Evolutionary conservation across 1,284 basidiomycete species (phyloP), one percentile per base, ranked within the genome.

Genomic region (Malassezia arunalokei): DNA sequence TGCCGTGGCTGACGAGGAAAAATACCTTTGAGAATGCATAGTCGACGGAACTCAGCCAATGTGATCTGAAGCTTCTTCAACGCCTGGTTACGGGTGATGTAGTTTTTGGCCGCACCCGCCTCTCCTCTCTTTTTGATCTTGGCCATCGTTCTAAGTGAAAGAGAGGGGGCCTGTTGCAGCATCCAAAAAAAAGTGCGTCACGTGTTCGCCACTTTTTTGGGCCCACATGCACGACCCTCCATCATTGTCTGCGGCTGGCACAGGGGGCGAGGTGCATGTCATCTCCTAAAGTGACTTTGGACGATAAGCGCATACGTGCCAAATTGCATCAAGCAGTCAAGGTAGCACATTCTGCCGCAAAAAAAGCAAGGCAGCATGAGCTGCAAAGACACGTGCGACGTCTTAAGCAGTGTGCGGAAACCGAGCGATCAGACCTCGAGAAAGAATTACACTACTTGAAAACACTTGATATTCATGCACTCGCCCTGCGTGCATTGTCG

Each of bases 11-110:
- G 92, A 47, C 92, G 85, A 58, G 94, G 94, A 75, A 92, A 96
- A 72, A 99, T 95, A 28, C 94, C 94, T 79, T 99, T 99, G 64
- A 99, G 78, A 65, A 99, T 99, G 76, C 94, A 99, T 47, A 99
- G 78, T 54, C 94, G 81, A 58, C 94, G 83, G 77, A 99, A 99
- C 76, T 99, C 94, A 51, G 90, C 87, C 37, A 99, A 79, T 33
- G 92, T 92, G 74, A 90, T 87, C 77, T 99, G 94, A 17, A 98
- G 80, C 78, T 76, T 76, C 70, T 76, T 76, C 54, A 76, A 65
- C 11, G 76, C 65, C 56, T 84, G 79, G 56, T 88, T 89, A 40
- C 94, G 83, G 41, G 94, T 98, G 52, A 75, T 62, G 59, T 75
- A 76, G 69, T 76, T 63, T 76, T 92, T 98, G 56, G 90, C 90